Percentiles rank a stretch among this genome's conserved stretches.
phyloP scores from a whole-genome alignment of 148 eudicot genomes.

The Rhododendron henanense region DNA sequence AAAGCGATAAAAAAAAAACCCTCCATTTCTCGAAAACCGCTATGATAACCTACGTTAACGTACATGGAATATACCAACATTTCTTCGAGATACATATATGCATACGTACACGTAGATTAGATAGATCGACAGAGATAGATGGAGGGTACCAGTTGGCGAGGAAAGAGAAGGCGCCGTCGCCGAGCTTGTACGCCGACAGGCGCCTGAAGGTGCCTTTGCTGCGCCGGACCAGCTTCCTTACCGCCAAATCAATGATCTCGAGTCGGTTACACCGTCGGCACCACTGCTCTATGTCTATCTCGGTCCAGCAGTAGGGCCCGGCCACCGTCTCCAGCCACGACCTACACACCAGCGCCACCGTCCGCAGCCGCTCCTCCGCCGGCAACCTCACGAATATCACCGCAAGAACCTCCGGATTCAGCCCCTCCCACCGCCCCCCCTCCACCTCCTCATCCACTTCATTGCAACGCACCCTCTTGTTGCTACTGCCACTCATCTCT shows the following conservation, averaged over 20 bases:
- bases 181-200: conserved; percentile 8
- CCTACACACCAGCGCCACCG: conserved; percentile 18
- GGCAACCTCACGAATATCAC: conserved; percentile 10
- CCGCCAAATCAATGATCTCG: conserved; percentile 16
- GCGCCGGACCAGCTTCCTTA: conserved; percentile 20
- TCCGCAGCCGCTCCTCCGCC: conserved; percentile 19
- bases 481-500: not conserved
- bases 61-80: not conserved
- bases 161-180: conserved; percentile 14
- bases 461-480: not conserved
- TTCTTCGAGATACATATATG: not conserved
- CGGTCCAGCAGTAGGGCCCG: conserved; percentile 23
- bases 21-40: not conserved
- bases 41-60: not conserved
- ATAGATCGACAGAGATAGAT: not conserved
- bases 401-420: conserved; percentile 20
- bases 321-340: conserved; percentile 18
- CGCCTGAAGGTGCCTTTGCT: conserved; percentile 14
- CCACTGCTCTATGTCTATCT: conserved; percentile 18
- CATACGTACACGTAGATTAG: not conserved
- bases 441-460: not conserved
- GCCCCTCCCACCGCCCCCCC: conserved; percentile 8
- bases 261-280: not conserved
- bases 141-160: conserved; percentile 18
- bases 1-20: not conserved